Evolutionary conservation across 441 rosid species (phyloP), one percentile per base, ranked within the genome.

Genomic region (Kokia cookei): DNA sequence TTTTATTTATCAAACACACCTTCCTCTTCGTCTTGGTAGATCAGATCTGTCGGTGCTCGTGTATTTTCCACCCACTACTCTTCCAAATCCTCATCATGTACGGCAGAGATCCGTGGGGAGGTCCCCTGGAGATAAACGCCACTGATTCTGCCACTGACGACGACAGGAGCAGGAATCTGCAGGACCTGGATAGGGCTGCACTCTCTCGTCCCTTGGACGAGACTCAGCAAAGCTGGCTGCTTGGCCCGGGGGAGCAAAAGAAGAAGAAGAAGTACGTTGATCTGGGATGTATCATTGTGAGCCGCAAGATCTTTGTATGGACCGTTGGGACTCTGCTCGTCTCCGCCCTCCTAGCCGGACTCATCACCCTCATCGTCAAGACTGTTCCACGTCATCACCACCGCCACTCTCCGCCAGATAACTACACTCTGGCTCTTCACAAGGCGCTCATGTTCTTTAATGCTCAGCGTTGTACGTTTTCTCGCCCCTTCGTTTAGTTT

Each of bases 61-160:
- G 62, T 3, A 58, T 24, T 13, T 24, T 24, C 62, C 1, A 37
- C 37, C 17, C 3, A 12, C 10, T 13, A 11, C 12, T 57, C 32
- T 12, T 22, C 73, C 3, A 22, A 22, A 2, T 10, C 7, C 1
- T 70, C 63, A 85, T 82, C 29, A 95, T 95, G 99, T 93, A 92
- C 84, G 99, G 98, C 1, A 71, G 98, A 69, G 99, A 95, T 86
- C 99, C 98, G 3, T 95, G 99, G 99, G 97, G 99, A 1, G 99
- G 98, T 5, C 96, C 98, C 0, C 83, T 93, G 65, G 99, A 96
- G 89, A 96, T 96, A 42, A 89, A 93, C 86, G 64, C 96, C 3
- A 90, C 94, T 5, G 99, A 93, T 78, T 96, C 99, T 0, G 99
- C 97, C 74, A 93, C 99, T 42, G 98, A 93, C 87, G 98, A 96